Conservation (phyloP, 2,329 filamentous ascomycete species). For the Talaromyces piceae region DNA sequence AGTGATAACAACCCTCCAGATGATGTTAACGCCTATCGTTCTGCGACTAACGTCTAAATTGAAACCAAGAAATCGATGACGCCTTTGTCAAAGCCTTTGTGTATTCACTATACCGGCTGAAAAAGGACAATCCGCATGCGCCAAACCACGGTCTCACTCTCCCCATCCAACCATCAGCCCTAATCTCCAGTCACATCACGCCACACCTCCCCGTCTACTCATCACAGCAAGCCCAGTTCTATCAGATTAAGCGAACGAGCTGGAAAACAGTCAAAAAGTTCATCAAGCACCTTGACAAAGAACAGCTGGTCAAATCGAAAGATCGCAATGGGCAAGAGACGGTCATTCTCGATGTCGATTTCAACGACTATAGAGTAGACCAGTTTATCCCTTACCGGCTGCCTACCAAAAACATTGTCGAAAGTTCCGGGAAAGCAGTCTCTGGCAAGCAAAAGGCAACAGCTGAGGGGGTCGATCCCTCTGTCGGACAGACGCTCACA, state of each 20-base stretch:
- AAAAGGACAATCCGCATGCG: slow-evolving; percentile 45
- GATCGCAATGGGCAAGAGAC: slow-evolving; percentile 58
- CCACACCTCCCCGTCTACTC: slow-evolving; percentile 57
- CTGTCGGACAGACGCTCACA: slow-evolving; percentile 35
- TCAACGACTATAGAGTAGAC: slow-evolving; percentile 47
- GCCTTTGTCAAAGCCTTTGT: slow-evolving; percentile 59
- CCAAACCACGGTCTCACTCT: slow-evolving; percentile 52
- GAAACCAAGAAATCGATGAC: slow-evolving; percentile 55
- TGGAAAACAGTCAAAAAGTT: slow-evolving; percentile 66
- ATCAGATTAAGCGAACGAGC: slow-evolving; percentile 63
- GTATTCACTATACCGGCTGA: slow-evolving; percentile 55
- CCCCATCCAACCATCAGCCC: slow-evolving; percentile 55
- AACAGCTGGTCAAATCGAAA: slow-evolving; percentile 55
- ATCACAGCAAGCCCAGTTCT: slow-evolving; percentile 47
- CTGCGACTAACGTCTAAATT: neutral
- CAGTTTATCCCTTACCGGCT: slow-evolving; percentile 57
- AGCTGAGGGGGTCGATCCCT: slow-evolving; percentile 30
- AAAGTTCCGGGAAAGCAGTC: slow-evolving; percentile 31
- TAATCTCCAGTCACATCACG: slow-evolving; percentile 59
- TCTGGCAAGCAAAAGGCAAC: slow-evolving; percentile 23
- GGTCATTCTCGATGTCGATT: slow-evolving; percentile 58
- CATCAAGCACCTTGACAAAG: slow-evolving; percentile 60
- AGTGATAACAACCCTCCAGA: slow-evolving; percentile 5
- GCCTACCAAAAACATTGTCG: slow-evolving; percentile 48
- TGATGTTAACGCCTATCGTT: no score